Percentiles rank a stretch among this genome's conserved stretches.
Conservation (phyloP, 768 basidiomycete species). For the Exidia glandulosa region DNA sequence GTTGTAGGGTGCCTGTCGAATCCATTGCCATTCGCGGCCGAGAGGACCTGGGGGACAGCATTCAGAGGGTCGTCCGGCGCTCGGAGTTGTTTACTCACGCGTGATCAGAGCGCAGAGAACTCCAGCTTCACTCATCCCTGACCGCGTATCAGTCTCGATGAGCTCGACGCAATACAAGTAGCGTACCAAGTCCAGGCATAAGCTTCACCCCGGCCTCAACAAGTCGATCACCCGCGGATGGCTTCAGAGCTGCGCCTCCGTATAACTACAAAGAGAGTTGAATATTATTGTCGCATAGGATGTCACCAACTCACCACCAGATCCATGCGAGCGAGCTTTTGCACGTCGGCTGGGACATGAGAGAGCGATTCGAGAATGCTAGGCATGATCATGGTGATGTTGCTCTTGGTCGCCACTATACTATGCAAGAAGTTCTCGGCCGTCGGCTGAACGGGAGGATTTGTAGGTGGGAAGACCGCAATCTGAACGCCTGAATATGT, state of each 20-base stretch:
- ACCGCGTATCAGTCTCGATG: not conserved
- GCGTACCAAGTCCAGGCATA: not conserved
- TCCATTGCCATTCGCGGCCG: not conserved
- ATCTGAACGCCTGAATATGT: not conserved
- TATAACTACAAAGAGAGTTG: constrained; percentile 1
- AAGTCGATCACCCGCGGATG: constrained; percentile 15
- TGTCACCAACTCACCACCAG: not conserved
- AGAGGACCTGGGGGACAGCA: not conserved
- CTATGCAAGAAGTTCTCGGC: not conserved
- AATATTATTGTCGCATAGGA: not conserved
- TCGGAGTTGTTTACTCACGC: not conserved
- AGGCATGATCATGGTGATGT: not conserved
- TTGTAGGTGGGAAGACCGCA: not conserved
- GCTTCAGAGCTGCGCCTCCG: constrained; percentile 18
- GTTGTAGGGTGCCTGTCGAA: not conserved
- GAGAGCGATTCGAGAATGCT: not conserved
- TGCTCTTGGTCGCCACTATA: not conserved
- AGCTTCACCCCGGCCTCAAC: not conserved
- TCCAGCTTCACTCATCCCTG: not conserved
- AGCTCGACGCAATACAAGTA: not conserved
- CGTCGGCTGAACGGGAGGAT: not conserved
- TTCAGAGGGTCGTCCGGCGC: not conserved
- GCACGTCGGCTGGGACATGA: not conserved
- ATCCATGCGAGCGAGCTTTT: not conserved
- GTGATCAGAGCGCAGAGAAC: not conserved